Evolutionary conservation across 805 yeast genomes (phyloP).

Genomic region (Kuraishia molischiana): DNA sequence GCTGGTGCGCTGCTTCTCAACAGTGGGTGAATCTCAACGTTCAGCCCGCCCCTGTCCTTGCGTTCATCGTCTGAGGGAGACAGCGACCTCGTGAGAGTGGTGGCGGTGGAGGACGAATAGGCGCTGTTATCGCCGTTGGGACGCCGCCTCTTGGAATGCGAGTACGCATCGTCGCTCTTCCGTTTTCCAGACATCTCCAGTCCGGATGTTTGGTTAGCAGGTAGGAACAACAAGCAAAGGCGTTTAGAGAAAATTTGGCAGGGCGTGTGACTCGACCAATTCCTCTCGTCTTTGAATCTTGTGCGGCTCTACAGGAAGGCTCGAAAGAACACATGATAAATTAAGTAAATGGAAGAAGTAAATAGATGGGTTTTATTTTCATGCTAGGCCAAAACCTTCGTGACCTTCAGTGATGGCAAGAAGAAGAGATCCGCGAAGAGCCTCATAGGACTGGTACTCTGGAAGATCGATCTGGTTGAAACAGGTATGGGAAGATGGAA

Average conservation of each 20-base stretch:
- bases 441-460: slow-evolving; percentile 82
- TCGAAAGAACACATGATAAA: no score
- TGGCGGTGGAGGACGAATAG: neutral
- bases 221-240: no score
- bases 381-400: slow-evolving; percentile 90
- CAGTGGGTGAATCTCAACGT: slow-evolving; percentile 20
- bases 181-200: neutral
- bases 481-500: slow-evolving; percentile 96
- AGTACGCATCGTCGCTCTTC: neutral
- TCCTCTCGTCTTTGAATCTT: no score
- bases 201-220: no score
- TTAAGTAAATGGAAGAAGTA: no score
- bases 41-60: slow-evolving; percentile 8
- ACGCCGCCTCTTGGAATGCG: neutral
- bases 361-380: no score
- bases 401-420: slow-evolving; percentile 90
- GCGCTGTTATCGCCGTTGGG: neutral
- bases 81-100: neutral
- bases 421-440: slow-evolving; percentile 68
- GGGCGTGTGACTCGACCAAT: no score
- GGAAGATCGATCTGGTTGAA: slow-evolving; percentile 94
- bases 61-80: slow-evolving; percentile 1
- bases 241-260: no score
- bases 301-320: no score
- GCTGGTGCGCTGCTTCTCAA: slow-evolving; percentile 9